A percentile compares a stretch with the other conserved stretches of the same genome.
Evolutionary conservation across 179 eudicot species (phyloP).

Genomic region (Beta corolliflora): DNA sequence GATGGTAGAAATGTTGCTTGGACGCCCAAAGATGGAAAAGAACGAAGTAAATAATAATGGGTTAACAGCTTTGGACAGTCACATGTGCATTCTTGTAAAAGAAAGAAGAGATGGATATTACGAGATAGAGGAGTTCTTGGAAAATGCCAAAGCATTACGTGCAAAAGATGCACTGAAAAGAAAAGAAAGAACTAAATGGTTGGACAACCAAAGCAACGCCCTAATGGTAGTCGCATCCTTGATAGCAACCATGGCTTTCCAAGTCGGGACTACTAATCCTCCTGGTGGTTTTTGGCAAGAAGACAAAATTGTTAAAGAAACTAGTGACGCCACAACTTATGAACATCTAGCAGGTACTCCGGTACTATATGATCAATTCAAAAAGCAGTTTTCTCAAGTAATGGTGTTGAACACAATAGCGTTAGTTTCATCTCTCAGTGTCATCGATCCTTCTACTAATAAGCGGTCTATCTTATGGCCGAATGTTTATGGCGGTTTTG

Average conservation of each 20-base stretch:
- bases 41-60: neutral
- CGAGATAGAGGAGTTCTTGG: neutral
- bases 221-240: neutral
- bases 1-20: neutral
- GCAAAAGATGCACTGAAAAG: neutral
- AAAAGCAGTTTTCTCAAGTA: too few species aligned
- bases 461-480: slow-evolving; percentile 20
- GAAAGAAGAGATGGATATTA: neutral
- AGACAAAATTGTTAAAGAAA: neutral
- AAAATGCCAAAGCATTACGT: neutral
- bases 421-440: slow-evolving; percentile 22
- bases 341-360: too few species aligned
- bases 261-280: neutral
- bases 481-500: slow-evolving; percentile 17
- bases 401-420: slow-evolving; percentile 14
- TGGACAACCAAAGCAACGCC: neutral
- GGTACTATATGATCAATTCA: too few species aligned
- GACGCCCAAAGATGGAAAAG: neutral
- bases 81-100: neutral
- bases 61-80: neutral
- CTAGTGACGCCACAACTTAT: too few species aligned
- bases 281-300: slow-evolving; percentile 14
- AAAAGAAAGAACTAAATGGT: neutral
- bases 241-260: slow-evolving; percentile 6
- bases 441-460: slow-evolving; percentile 27